Evolutionary conservation across 805 yeast genomes (phyloP), one percentile per base, ranked within the genome.

Genomic region (Suhomyces emberorum): DNA sequence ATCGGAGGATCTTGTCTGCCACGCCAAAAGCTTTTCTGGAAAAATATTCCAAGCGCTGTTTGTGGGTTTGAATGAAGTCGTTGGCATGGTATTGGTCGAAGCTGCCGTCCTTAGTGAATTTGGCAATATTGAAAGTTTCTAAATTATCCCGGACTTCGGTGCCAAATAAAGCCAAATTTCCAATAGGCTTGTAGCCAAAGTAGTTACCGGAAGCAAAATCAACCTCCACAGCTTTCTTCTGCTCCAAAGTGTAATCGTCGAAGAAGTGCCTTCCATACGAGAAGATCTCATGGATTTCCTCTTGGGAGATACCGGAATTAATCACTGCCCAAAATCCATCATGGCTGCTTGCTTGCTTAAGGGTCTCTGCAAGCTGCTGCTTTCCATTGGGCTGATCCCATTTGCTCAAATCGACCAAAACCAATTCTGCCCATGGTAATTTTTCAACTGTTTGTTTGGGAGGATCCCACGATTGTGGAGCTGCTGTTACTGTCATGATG

Each of bases 311-410:
- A 1, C 61, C 65, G 25, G 46, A 46, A 25, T 52, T 52, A 9
- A 44, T 38, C 4, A 59, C 52, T 2, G 61, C 59, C 56, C 59
- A 61, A 39, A 59, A 61, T 7, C 66, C 66, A 25, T 59, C 62
- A 15, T 53, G 46, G 9, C 52, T 48, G 23, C 56, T 54, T 1
- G 63, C 65, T 3, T 38, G 28, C 32, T 52, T 44, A 23, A 59
- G 46, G 15, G 58, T 52, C 19, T 48, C 38, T 2, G 63, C 66
- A 11, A 61, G 46, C 27, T 52, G 35, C 11, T 46, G 39, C 35
- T 55, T 59, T 7, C 57, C 59, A 2, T 49, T 56, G 3, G 55
- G 52, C 15, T 44, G 43, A 22, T 59, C 61, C 36, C 54, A 61
- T 16, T 43, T 40, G 19, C 52, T 41, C 27, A 61, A 41, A 32